Conservation (phyloP, 176 grass and related monocot genomes). For the Carex myosuroides region DNA sequence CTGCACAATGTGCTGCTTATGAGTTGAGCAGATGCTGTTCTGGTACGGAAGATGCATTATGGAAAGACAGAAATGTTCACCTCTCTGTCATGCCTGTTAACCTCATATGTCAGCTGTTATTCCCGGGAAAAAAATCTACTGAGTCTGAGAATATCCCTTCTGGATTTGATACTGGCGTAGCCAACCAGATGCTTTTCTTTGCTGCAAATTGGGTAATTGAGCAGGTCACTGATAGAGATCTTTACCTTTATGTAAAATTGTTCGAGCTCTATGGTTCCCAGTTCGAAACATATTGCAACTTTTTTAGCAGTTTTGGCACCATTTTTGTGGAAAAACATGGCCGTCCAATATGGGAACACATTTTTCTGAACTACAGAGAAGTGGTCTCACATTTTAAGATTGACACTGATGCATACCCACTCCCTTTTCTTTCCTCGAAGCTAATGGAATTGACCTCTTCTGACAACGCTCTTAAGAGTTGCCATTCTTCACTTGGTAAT, state of each 20-base stretch:
- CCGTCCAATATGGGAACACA: constrained; percentile 70
- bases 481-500: constrained; percentile 21
- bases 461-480: constrained; percentile 30
- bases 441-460: constrained; percentile 46
- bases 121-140: constrained; percentile 39
- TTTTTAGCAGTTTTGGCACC: constrained; percentile 39
- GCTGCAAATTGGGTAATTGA: constrained; percentile 89
- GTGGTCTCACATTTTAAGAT: constrained; percentile 53
- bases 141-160: constrained; percentile 9
- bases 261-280: constrained; percentile 55
- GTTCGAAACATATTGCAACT: constrained; percentile 57
- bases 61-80: constrained; percentile 25
- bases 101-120: constrained; percentile 25
- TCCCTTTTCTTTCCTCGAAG: constrained; percentile 55
- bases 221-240: constrained; percentile 59
- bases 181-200: constrained; percentile 75
- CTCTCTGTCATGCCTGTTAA: constrained; percentile 34
- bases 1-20: constrained; percentile 58
- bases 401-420: constrained; percentile 34
- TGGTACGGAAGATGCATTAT: background rate
- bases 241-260: constrained; percentile 44
- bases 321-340: constrained; percentile 50
- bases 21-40: constrained; percentile 31
- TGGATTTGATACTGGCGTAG: constrained; percentile 43
- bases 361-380: constrained; percentile 43